Percentiles rank a stretch among this genome's conserved stretches.
These are phyloP conservation scores for Nitzschia palea DNA, from an alignment of 108 stramenopile species.

Conservation along the genomic window DNA sequence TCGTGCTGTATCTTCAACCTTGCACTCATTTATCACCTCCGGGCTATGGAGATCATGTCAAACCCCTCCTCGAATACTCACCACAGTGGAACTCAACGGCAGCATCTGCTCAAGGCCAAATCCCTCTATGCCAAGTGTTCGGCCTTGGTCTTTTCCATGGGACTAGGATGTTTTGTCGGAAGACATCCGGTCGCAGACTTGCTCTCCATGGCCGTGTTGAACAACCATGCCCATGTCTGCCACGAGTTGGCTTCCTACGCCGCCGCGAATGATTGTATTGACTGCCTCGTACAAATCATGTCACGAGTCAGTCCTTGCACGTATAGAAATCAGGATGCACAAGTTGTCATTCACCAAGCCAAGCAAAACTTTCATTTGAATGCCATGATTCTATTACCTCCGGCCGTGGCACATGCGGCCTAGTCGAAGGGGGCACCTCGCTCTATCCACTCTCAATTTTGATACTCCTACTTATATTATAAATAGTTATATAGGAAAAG, in stretches of 20 bases:
- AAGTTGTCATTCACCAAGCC: background rate
- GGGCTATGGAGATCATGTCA: background rate
- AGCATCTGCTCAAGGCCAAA: background rate
- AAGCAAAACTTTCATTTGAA: slow-evolving; percentile 15
- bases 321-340: background rate
- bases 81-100: background rate
- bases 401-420: slow-evolving; percentile 8
- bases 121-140: slow-evolving; percentile 3
- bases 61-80: background rate
- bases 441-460: background rate
- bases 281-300: slow-evolving; percentile 1
- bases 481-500: too few species aligned
- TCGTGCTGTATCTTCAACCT: slow-evolving; percentile 18
- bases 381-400: slow-evolving; percentile 2
- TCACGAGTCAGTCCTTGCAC: background rate
- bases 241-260: slow-evolving; percentile 3
- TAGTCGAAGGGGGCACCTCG: background rate
- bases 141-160: background rate
- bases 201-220: slow-evolving; percentile 18
- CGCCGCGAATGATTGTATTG: background rate
- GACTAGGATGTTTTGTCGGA: background rate
- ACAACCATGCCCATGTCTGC: slow-evolving; percentile 10
- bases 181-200: slow-evolving; percentile 7
- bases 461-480: too few species aligned
- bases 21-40: slow-evolving; percentile 8